These are phyloP conservation scores for Ophiostoma tasmaniense DNA, from an alignment of 2,329 filamentous ascomycete species.

Conservation along the genomic window DNA sequence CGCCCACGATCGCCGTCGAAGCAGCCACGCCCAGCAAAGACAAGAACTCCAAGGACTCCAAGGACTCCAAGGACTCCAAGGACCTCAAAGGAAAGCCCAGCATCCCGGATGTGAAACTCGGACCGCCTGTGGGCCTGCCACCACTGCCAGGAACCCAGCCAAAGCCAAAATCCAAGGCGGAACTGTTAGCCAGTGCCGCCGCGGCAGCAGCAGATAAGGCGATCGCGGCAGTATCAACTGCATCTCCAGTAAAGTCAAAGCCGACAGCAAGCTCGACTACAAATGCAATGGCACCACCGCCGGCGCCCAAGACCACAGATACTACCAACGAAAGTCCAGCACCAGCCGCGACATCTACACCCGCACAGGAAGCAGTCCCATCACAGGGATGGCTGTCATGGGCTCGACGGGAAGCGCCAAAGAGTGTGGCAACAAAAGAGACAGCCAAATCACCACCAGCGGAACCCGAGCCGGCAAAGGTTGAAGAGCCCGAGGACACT, in stretches of 20 bases:
- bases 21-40: neutral
- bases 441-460: conserved; percentile 11
- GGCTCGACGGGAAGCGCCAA: conserved; percentile 12
- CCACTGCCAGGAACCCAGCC: neutral
- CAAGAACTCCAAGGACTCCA: too few relatives aligned
- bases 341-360: neutral
- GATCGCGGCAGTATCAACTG: neutral
- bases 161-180: neutral
- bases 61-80: too few relatives aligned
- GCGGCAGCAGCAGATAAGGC: conserved; percentile 4
- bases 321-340: neutral
- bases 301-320: neutral
- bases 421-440: neutral
- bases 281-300: too few relatives aligned
- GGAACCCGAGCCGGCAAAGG: conserved; percentile 1
- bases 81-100: neutral
- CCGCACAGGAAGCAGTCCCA: neutral
- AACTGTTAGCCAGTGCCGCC: neutral
- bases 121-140: neutral
- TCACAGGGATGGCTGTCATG: conserved; percentile 19
- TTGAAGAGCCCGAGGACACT: neutral
- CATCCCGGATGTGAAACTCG: neutral
- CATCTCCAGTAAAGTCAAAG: neutral
- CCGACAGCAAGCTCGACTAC: neutral
- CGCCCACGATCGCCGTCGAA: neutral